Conservation (phyloP, 768 basidiomycete species). For the Tulasnella sp. region DNA sequence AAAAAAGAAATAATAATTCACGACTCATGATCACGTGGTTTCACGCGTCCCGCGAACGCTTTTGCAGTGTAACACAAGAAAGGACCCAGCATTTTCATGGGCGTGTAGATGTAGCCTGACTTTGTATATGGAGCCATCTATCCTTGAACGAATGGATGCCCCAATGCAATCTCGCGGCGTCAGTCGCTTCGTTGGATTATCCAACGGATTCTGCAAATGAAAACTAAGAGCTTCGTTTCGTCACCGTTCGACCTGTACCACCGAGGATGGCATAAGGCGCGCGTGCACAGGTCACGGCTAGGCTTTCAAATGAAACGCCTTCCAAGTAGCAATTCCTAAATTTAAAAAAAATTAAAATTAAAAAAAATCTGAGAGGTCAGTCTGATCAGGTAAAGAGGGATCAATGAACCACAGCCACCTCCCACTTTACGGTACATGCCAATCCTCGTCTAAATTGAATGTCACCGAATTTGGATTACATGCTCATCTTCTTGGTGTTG, state of each 20-base stretch:
- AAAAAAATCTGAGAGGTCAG: constrained; percentile 12
- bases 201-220: constrained; percentile 83
- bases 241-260: constrained; percentile 78
- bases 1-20: too few species aligned
- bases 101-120: too few species aligned
- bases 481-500: constrained; percentile 87
- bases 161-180: constrained; percentile 79
- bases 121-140: not conserved
- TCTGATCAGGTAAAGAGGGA: not conserved
- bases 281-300: constrained; percentile 62
- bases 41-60: too few species aligned
- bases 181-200: constrained; percentile 76
- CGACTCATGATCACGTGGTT: too few species aligned
- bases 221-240: constrained; percentile 63
- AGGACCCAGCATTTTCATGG: not conserved
- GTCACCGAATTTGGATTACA: constrained; percentile 85
- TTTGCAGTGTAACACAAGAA: too few species aligned
- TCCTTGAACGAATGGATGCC: constrained; percentile 75
- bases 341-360: too few species aligned
- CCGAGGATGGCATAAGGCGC: constrained; percentile 71
- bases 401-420: constrained; percentile 61
- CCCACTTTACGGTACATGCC: constrained; percentile 73
- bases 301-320: constrained; percentile 79
- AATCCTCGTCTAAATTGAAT: constrained; percentile 90
- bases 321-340: constrained; percentile 70